These are phyloP conservation scores for Aspergillus melleus DNA, from an alignment of 2,329 filamentous ascomycete genomes.

Conservation along the genomic window DNA sequence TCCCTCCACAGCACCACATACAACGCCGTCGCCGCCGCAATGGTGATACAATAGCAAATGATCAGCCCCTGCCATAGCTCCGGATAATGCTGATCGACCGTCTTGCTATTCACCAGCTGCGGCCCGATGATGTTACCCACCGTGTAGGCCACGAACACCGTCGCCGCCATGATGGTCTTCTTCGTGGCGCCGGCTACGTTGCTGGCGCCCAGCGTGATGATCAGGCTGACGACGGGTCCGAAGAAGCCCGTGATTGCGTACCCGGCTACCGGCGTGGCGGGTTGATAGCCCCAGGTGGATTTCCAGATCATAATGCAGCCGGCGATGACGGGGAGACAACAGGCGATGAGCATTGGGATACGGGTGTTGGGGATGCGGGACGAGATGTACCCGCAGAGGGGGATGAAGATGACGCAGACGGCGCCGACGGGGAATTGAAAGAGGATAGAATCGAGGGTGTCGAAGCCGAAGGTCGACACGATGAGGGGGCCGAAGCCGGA, in stretches of 20 bases:
- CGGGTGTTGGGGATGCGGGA: constrained; percentile 62
- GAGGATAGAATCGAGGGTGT: constrained; percentile 64
- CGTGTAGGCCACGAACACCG: constrained; percentile 74
- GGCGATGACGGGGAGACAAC: constrained; percentile 72
- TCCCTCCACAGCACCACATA: constrained; percentile 61
- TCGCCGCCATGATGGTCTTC: constrained; percentile 73
- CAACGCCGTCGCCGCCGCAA: constrained; percentile 56
- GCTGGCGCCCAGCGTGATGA: constrained; percentile 59
- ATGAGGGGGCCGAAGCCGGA: constrained; percentile 71
- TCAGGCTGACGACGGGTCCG: constrained; percentile 66
- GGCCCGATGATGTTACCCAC: constrained; percentile 76
- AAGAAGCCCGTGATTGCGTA: constrained; percentile 75
- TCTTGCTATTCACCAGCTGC: constrained; percentile 67
- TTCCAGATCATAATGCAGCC: constrained; percentile 77
- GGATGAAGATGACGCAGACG: constrained; percentile 66
- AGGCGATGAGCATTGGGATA: constrained; percentile 63
- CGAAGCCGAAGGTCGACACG: constrained; percentile 69
- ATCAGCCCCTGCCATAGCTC: constrained; percentile 70
- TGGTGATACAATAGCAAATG: constrained; percentile 67
- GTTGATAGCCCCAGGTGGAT: constrained; percentile 61
- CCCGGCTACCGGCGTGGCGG: constrained; percentile 66
- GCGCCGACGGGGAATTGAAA: constrained; percentile 74
- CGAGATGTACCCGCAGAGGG: constrained; percentile 65
- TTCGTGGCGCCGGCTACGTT: constrained; percentile 77
- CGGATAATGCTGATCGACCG: constrained; percentile 67